Conservation (phyloP, 2,329 filamentous ascomycete species). For the Claviceps paspali region DNA sequence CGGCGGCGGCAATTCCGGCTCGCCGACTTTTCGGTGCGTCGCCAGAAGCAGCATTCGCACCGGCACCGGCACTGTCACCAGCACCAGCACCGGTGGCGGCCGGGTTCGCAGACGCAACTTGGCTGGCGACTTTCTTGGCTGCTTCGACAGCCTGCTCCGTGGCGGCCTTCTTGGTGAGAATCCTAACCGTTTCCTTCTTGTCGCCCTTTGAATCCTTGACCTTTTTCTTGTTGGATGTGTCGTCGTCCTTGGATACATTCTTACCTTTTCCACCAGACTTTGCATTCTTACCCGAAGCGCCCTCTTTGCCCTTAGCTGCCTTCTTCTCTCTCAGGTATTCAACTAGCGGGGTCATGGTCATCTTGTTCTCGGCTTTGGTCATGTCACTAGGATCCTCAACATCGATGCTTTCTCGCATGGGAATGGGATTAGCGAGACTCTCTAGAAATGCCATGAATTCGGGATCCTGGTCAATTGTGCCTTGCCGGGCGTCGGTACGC, state of each 20-base stretch:
- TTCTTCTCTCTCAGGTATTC: constrained; percentile 88
- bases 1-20: constrained; percentile 46
- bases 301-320: constrained; percentile 52
- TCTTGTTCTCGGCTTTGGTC: constrained; percentile 38
- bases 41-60: constrained; percentile 16
- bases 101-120: constrained; percentile 17
- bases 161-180: constrained; percentile 43
- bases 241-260: constrained; percentile 27
- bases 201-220: constrained; percentile 43
- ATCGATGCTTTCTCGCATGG: constrained; percentile 29
- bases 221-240: constrained; percentile 49
- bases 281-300: constrained; percentile 23
- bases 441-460: constrained; percentile 93
- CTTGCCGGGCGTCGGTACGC: constrained; percentile 70
- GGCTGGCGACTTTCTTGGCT: constrained; percentile 26
- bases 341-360: constrained; percentile 75
- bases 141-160: constrained; percentile 32
- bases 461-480: constrained; percentile 89
- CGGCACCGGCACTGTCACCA: constrained; percentile 15
- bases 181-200: constrained; percentile 46
- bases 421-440: constrained; percentile 57
- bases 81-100: constrained; percentile 16
- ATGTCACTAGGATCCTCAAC: constrained; percentile 25
- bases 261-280: constrained; percentile 40
- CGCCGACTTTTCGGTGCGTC: constrained; percentile 35